Evolutionary conservation across 1,284 basidiomycete genomes (phyloP), one percentile per base, ranked within the genome.

Genomic region (Lentinula novae-zelandiae): DNA sequence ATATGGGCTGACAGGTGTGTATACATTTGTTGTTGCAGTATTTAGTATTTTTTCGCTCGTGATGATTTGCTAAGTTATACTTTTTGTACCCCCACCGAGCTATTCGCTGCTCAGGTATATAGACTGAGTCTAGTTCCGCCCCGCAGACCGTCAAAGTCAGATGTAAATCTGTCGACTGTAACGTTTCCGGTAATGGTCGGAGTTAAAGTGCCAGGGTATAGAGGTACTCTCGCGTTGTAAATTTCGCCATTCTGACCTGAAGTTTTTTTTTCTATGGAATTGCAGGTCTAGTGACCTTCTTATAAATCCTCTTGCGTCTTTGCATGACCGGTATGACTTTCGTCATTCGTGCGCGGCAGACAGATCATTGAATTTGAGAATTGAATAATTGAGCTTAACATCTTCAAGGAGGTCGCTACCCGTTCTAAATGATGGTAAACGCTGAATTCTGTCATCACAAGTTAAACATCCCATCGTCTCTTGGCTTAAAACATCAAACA

Each of bases 1-100:
- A 56, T 56, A 56, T 33, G 54, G 54, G 42, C 20, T 56, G 42
- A 33, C 54, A 27, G 42, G 39, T 42, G 39, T 31, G 39, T 54
- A 34, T 44, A 20, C 22, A 40, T 54, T 31, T 40, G 27, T 40
- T 56, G 27, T 34, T 53, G 34, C 42, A 33, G 54, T 34, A 56
- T 56, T 46, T 56, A 46, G 54, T 44, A 56, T 56, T 56, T 56
- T 33, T 20, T 44, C 22, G 33, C 39, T 20, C 15, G 27, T 34
- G 36, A 38, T 31, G 22, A 34, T 20, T 6, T 5, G 5, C 53
- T 8, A 4, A 39, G 13, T 22, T 13, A 10, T 46, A 17, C 7
- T 31, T 3, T 22, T 55, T 40, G 22, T 15, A 9, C 5, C n/a
- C 31, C 22, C 15, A 31, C 54, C 54, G 40, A 38, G 27, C n/a